Percentiles rank a stretch among this genome's conserved stretches.
Evolutionary conservation across 2,329 filamentous ascomycete species (phyloP).

Genomic region (Hypoxylon sp.): DNA sequence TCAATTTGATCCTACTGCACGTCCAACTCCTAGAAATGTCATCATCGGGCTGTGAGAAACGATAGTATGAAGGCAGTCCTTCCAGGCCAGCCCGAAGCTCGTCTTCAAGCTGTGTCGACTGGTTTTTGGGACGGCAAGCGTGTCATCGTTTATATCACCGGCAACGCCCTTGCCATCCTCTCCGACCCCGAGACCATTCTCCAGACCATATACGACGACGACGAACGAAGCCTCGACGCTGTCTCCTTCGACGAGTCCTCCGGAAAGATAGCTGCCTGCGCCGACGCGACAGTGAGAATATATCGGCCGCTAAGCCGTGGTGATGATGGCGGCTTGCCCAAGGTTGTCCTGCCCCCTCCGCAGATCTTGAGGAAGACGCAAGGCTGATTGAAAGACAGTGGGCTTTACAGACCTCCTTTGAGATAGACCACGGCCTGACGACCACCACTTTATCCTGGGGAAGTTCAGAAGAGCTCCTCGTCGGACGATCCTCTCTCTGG

Average conservation of each 20-base stretch:
- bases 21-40: constrained; percentile 44
- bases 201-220: constrained; percentile 91
- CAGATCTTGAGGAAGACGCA: constrained; percentile 2
- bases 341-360: constrained; percentile 69
- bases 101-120: constrained; percentile 61
- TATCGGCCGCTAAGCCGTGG: constrained; percentile 80
- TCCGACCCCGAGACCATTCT: constrained; percentile 78
- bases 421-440: constrained; percentile 63
- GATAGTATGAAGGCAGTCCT: constrained; percentile 61
- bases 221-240: constrained; percentile 74
- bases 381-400: constrained; percentile 59
- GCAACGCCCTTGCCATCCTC: constrained; percentile 87
- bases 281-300: constrained; percentile 74
- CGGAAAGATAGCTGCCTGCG: constrained; percentile 86
- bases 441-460: constrained; percentile 81
- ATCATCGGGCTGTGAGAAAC: constrained; percentile 40
- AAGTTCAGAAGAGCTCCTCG: constrained; percentile 82
- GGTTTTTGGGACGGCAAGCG: constrained; percentile 58
- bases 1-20: constrained; percentile 11
- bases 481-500: constrained; percentile 76
- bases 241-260: constrained; percentile 83
- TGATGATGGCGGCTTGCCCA: constrained; percentile 71
- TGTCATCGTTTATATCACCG: constrained; percentile 79
- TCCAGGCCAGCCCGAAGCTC: constrained; percentile 61
- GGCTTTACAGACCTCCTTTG: constrained; percentile 72